Evolutionary conservation across 345 rosid genomes (phyloP).

Genomic region (Draba incana): DNA sequence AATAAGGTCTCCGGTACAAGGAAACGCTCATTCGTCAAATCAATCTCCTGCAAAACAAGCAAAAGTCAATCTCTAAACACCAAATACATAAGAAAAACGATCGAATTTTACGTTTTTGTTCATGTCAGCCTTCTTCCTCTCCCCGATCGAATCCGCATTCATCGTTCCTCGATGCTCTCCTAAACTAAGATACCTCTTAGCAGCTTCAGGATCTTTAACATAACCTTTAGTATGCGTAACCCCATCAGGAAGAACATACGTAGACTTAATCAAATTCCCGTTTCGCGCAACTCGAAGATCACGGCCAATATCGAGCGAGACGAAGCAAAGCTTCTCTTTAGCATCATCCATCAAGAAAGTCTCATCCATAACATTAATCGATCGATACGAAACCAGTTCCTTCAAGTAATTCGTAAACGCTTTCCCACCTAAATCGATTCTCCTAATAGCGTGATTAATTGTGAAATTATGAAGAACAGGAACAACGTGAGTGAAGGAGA

Average conservation of each 20-base stretch:
- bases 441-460: constrained; percentile 68
- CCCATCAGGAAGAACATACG: constrained; percentile 91
- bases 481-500: constrained; percentile 83
- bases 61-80: no score
- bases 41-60: constrained; percentile 69
- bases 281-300: constrained; percentile 66
- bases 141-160: constrained; percentile 42
- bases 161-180: constrained; percentile 33
- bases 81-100: no score
- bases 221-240: constrained; percentile 76
- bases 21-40: constrained; percentile 88
- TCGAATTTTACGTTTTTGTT: constrained; percentile 58
- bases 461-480: constrained; percentile 82
- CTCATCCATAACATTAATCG: constrained; percentile 84
- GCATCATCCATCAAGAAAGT: constrained; percentile 88
- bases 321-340: constrained; percentile 91
- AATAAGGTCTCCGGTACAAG: constrained; percentile 96
- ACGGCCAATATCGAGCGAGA: constrained; percentile 73
- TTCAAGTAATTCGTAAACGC: constrained; percentile 90
- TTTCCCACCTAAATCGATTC: constrained; percentile 90
- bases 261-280: constrained; percentile 61
- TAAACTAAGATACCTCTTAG: constrained; percentile 49
- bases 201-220: constrained; percentile 73
- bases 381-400: constrained; percentile 80
- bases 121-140: constrained; percentile 64